Conservation (phyloP, 768 basidiomycete genomes). For the Antrodiella citrinella region DNA sequence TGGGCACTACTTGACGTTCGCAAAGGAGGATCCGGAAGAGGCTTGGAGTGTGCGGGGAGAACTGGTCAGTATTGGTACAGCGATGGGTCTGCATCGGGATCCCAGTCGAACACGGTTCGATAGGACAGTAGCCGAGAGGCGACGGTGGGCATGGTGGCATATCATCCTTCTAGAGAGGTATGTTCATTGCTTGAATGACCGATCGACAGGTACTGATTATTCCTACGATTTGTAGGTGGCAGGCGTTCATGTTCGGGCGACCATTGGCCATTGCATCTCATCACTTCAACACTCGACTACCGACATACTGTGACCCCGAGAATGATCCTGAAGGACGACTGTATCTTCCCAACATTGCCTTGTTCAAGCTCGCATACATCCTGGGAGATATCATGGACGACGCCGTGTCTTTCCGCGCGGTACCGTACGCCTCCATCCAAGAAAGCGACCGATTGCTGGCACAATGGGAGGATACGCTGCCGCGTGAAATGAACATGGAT, state of each 20-base stretch:
- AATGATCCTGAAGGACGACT: constrained; percentile 57
- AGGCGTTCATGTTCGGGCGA: constrained; percentile 81
- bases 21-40: constrained; percentile 73
- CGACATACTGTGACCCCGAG: constrained; percentile 56
- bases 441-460: constrained; percentile 64
- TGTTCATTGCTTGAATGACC: constrained; percentile 14
- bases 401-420: constrained; percentile 66
- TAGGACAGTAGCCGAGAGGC: constrained; percentile 60
- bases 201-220: constrained; percentile 3
- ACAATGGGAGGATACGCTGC: constrained; percentile 74
- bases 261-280: constrained; percentile 69
- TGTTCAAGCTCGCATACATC: constrained; percentile 53
- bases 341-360: constrained; percentile 66
- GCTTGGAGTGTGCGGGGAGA: constrained; percentile 73
- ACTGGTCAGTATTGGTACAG: constrained; percentile 64
- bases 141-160: constrained; percentile 91
- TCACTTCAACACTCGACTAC: constrained; percentile 78
- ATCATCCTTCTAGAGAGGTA: constrained; percentile 74
- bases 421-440: constrained; percentile 65
- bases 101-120: constrained; percentile 74
- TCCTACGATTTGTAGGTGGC: constrained; percentile 48
- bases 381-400: constrained; percentile 83
- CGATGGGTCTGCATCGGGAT: constrained; percentile 82
- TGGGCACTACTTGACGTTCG: constrained; percentile 63
- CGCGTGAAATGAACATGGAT: constrained; percentile 66